A percentile compares a stretch with the other conserved stretches of the same genome.
Conservation (phyloP, 2,329 filamentous ascomycete genomes). For the Pseudogymnoascus sp. region DNA sequence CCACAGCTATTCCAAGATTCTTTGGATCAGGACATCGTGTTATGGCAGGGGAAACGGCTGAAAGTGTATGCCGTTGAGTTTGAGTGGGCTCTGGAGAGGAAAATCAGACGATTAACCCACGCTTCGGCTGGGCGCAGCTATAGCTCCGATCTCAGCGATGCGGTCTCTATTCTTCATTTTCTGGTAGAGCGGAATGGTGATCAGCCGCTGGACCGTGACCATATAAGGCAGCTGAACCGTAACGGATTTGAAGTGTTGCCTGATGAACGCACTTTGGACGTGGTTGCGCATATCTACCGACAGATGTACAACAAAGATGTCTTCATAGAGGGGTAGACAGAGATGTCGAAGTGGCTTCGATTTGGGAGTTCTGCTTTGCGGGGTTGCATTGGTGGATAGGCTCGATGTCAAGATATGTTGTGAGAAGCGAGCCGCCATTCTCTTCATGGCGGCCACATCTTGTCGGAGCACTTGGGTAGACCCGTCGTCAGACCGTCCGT, state of each 20-base stretch:
- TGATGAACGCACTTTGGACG: neutral
- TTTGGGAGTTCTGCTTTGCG: neutral
- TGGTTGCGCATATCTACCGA: neutral
- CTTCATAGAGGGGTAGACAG: neutral
- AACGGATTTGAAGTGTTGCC: neutral
- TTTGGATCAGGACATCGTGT: conserved; percentile 11
- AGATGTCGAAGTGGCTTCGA: neutral
- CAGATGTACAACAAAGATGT: neutral
- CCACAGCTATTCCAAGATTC: conserved; percentile 10
- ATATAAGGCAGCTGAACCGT: neutral
- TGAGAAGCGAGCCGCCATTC: neutral
- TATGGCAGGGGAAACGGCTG: neutral
- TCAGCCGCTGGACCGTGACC: neutral
- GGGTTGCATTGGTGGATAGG: neutral
- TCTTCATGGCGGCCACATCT: neutral
- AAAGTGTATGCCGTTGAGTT: neutral
- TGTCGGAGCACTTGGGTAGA: neutral
- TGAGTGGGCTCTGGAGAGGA: neutral
- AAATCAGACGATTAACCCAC: neutral
- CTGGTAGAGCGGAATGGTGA: neutral
- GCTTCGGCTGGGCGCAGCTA: neutral
- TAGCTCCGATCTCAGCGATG: neutral
- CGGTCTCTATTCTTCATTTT: neutral
- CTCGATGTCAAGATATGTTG: neutral
- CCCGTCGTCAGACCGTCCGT: neutral